Evolutionary conservation across 23 red algal species (phyloP).

Genomic region (Pyropia yezoensis): DNA sequence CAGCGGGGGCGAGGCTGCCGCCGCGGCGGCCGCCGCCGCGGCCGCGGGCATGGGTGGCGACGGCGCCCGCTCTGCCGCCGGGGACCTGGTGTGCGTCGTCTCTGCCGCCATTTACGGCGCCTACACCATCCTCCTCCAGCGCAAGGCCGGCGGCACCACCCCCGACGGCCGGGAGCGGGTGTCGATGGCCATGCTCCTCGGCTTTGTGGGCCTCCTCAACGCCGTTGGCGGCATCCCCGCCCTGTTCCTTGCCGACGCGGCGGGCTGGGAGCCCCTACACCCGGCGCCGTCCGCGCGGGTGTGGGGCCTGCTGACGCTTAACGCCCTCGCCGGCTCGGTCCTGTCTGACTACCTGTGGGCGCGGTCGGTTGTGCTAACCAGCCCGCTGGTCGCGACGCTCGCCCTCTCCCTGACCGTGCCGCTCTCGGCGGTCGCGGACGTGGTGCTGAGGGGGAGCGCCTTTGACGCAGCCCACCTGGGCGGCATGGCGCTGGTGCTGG

Average conservation of each 20-base stretch:
- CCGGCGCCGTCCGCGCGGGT: slow-evolving; percentile 12
- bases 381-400: slow-evolving; percentile 77
- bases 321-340: slow-evolving; percentile 78
- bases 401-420: slow-evolving; percentile 71
- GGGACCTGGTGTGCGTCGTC: slow-evolving; percentile 49
- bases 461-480: slow-evolving; percentile 21
- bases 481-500: slow-evolving; percentile 43
- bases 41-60: background rate
- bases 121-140: slow-evolving; percentile 57
- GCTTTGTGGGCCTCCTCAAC: slow-evolving; percentile 34
- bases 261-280: slow-evolving; percentile 24
- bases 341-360: slow-evolving; percentile 96
- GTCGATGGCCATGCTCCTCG: slow-evolving; percentile 53
- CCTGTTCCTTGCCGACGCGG: slow-evolving; percentile 27
- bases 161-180: background rate
- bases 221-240: slow-evolving; percentile 18
- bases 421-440: slow-evolving; percentile 54
- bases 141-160: background rate
- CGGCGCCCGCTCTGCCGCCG: slow-evolving; percentile 9
- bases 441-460: slow-evolving; percentile 6
- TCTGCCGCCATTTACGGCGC: slow-evolving; percentile 65
- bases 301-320: slow-evolving; percentile 33
- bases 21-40: too few relatives aligned
- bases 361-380: slow-evolving; percentile 56
- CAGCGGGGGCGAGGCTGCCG: too few relatives aligned